Evolutionary conservation across 23 red algal species (phyloP), one percentile per base, ranked within the genome.

Genomic region (Gracilariopsis chorda): DNA sequence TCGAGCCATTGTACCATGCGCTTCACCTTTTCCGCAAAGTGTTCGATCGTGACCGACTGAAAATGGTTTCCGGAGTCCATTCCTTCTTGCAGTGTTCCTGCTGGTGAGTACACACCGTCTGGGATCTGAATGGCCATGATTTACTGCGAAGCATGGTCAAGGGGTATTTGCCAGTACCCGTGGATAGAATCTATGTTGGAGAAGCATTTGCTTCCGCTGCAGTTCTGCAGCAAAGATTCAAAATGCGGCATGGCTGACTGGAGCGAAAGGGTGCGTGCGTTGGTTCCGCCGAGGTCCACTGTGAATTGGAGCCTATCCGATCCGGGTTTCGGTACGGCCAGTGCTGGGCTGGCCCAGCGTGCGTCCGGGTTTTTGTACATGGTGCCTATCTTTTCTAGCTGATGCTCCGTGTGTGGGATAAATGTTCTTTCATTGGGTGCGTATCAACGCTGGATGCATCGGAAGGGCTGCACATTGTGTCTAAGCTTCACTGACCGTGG

Each of bases 221-320:
- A 19, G 13, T 70, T 25, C 58, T 84, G 80, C 17, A 68, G 53
- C 11, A 4, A 24, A 7, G 56, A 84, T 5, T 84, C 44, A 5
- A 63, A 11, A 41, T 84, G 80, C 56, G 56, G 80, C 80, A 84
- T 84, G 7, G 80, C 53, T 11, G 80, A 84, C 10, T 67, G 33
- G 34, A 84, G 27, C 6, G 80, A 37, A 30, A 10, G n/a, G 7
- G 80, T 84, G 37, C 48, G 5, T 6, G 80, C n/a, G 42, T 84
- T 84, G 16, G 34, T 4, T 20, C 55, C 53, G n/a, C 80, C 3
- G 4, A 84, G 39, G 58, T 84, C 80, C 4, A 84, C 80, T 5
- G 80, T 68, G 10, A 84, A 46, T 35, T 56, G 53, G 17, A 84
- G 40, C 53, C 29, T 43, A 4, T 84, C 53, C 19, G 51, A 64